Evolutionary conservation across 2,329 filamentous ascomycete genomes (phyloP).

Genomic region (Chrysoporthe austroafricana): DNA sequence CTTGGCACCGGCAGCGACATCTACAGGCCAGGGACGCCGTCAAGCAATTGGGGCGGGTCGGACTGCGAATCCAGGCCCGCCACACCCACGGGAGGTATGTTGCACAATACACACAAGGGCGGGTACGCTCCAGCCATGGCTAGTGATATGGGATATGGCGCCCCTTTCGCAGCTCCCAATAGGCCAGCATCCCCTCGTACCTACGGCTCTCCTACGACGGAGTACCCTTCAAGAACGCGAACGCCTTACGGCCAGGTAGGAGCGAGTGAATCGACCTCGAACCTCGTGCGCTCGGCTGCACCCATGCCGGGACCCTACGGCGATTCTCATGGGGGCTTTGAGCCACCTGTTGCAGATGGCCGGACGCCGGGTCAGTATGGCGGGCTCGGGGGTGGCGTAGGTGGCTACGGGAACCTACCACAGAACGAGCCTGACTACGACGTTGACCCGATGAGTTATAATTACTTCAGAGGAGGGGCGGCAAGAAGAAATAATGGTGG

Average conservation of each 20-base stretch:
- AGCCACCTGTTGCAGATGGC: slow-evolving; percentile 31
- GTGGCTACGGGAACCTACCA: slow-evolving; percentile 63
- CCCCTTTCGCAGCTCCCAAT: slow-evolving; percentile 16
- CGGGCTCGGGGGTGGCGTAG: slow-evolving; percentile 60
- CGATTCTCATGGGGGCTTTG: slow-evolving; percentile 29
- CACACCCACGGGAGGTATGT: slow-evolving; percentile 50
- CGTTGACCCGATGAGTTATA: slow-evolving; percentile 55
- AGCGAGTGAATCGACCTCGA: slow-evolving; percentile 24
- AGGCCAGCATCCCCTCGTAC: slow-evolving; percentile 18
- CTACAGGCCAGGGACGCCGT: slow-evolving; percentile 64
- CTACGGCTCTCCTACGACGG: slow-evolving; percentile 26
- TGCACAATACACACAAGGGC: slow-evolving; percentile 36
- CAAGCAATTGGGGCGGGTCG: slow-evolving; percentile 49
- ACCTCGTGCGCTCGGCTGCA: slow-evolving; percentile 27
- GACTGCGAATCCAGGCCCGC: slow-evolving; percentile 52
- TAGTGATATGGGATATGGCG: slow-evolving; percentile 1
- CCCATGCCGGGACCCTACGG: slow-evolving; percentile 31
- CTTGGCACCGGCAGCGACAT: slow-evolving; percentile 65
- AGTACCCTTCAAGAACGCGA: slow-evolving; percentile 25
- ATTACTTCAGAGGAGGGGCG: slow-evolving; percentile 56
- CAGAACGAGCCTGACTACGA: slow-evolving; percentile 51
- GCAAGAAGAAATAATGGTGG: slow-evolving; percentile 17
- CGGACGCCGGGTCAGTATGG: slow-evolving; percentile 48
- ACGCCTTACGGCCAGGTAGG: slow-evolving; percentile 26
- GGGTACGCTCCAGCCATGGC: slow-evolving; percentile 30